Percentiles rank a stretch among this genome's conserved stretches.
Evolutionary conservation across 495 filamentous ascomycete genomes (phyloP).

Genomic region (Penicillium flavigenum): DNA sequence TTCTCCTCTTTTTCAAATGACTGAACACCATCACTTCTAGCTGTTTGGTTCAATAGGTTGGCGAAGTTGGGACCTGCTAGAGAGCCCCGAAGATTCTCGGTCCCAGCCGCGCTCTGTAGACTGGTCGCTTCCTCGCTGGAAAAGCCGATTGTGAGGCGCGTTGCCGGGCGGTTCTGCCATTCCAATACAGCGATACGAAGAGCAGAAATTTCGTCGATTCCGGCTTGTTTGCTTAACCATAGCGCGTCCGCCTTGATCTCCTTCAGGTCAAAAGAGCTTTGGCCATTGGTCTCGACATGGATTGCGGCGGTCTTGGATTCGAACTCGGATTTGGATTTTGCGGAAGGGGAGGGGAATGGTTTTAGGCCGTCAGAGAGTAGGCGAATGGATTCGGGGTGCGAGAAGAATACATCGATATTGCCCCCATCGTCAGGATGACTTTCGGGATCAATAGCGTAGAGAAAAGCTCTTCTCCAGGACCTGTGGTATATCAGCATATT

Average conservation of each 20-base stretch:
- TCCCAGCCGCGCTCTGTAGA: conserved; percentile 63
- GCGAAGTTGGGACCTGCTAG: conserved; percentile 45
- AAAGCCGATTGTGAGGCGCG: conserved; percentile 63
- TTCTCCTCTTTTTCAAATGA: conserved; percentile 56
- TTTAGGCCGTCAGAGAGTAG: conserved; percentile 63
- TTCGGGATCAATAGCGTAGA: conserved; percentile 57
- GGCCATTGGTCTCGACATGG: conserved; percentile 69
- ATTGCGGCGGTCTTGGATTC: conserved; percentile 90
- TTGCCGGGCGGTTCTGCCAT: conserved; percentile 70
- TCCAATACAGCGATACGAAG: conserved; percentile 79
- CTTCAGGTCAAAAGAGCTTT: conserved; percentile 68
- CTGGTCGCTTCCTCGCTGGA: conserved; percentile 67
- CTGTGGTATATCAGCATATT: conserved; percentile 40
- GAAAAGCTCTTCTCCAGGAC: conserved; percentile 75
- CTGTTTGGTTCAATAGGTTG: conserved; percentile 35
- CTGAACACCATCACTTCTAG: conserved; percentile 47
- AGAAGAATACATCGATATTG: conserved; percentile 61
- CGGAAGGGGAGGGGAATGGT: conserved; percentile 58
- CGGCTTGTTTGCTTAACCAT: conserved; percentile 75
- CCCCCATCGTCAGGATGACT: conserved; percentile 46
- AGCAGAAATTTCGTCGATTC: conserved; percentile 78
- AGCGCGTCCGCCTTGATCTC: conserved; percentile 81
- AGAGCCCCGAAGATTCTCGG: conserved; percentile 53
- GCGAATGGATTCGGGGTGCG: conserved; percentile 61
- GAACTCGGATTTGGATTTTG: conserved; percentile 67